These are phyloP conservation scores for Zygosaccharomyces lentus DNA, from an alignment of 805 yeast genomes.

Conservation along the genomic window DNA sequence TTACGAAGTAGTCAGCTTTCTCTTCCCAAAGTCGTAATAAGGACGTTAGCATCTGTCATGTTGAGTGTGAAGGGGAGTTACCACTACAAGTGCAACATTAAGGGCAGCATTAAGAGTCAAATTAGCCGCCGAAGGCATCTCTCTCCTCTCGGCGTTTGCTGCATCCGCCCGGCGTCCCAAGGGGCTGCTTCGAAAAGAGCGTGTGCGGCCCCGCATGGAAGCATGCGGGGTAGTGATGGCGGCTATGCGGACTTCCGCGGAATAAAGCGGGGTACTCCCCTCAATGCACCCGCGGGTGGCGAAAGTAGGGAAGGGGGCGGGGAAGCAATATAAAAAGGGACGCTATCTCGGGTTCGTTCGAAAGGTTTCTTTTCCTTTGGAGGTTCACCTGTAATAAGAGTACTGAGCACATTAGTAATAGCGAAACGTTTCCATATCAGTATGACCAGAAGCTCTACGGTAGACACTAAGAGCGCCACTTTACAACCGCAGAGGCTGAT, in stretches of 20 bases:
- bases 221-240: neutral
- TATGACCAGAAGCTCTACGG: conserved; percentile 32
- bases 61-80: too few species aligned
- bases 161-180: too few species aligned
- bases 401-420: neutral
- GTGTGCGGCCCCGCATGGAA: too few species aligned
- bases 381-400: neutral
- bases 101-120: too few species aligned
- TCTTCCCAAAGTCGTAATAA: too few species aligned
- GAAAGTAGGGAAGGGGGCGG: neutral
- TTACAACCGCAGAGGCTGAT: conserved; percentile 31
- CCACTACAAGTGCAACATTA: too few species aligned
- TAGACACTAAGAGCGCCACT: conserved; percentile 19
- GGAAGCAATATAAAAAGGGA: neutral
- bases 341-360: neutral
- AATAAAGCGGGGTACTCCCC: neutral
- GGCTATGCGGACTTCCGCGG: neutral
- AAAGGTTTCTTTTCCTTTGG: neutral
- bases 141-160: too few species aligned
- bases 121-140: too few species aligned
- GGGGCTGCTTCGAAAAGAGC: too few species aligned
- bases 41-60: too few species aligned
- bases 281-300: neutral
- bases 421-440: neutral
- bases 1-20: too few species aligned